Evolutionary conservation across 257 asterid species (phyloP).

Genomic region (Solanum dulcamara): DNA sequence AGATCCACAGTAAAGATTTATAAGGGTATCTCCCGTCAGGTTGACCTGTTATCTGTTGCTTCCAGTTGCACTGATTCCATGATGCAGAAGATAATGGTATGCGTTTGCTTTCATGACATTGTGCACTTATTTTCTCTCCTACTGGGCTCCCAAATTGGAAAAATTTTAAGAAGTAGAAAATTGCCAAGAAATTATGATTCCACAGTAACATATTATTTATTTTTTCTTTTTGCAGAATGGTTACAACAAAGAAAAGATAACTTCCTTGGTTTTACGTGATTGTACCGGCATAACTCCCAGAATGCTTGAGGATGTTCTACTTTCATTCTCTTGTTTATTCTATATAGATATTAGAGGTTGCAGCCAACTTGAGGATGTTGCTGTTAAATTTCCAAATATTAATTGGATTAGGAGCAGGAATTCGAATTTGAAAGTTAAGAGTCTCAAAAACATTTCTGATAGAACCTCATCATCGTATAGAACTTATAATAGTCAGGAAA

Average conservation of each 20-base stretch:
- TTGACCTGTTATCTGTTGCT: conserved; percentile 55
- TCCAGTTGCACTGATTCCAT: conserved; percentile 53
- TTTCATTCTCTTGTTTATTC: conserved; percentile 46
- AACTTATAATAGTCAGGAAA: conserved; percentile 7
- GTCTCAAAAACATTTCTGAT: conserved; percentile 48
- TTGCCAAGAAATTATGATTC: not conserved
- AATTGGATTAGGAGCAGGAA: conserved; percentile 61
- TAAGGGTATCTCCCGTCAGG: conserved; percentile 57
- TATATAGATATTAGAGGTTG: conserved; percentile 87
- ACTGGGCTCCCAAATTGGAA: not conserved
- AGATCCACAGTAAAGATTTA: conserved; percentile 49
- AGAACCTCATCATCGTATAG: conserved; percentile 30
- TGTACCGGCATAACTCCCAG: conserved; percentile 61
- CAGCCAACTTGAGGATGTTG: conserved; percentile 76
- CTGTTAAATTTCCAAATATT: conserved; percentile 61
- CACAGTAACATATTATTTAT: not conserved
- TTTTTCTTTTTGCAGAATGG: conserved; percentile 48
- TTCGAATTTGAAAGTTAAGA: conserved; percentile 35
- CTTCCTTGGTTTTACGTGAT: conserved; percentile 65
- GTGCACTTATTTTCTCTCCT: not conserved
- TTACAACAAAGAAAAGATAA: conserved; percentile 61
- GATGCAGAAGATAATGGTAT: conserved; percentile 62
- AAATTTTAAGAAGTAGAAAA: not conserved
- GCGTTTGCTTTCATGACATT: not conserved
- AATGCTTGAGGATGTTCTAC: conserved; percentile 73